Conservation (phyloP, 345 rosid species). For the Brassica juncea region DNA sequence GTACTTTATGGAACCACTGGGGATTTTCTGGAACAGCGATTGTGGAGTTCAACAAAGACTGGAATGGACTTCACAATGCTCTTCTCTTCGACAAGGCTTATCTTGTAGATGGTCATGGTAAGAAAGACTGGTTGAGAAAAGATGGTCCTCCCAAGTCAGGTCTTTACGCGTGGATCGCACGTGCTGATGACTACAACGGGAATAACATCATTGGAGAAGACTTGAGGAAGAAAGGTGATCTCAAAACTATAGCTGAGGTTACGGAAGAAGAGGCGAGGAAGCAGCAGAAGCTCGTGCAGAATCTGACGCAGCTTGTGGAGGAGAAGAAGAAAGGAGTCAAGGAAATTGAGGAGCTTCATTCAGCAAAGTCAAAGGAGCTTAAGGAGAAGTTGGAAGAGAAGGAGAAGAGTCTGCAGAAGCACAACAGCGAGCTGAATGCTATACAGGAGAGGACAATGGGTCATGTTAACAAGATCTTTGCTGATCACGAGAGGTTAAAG, state of each 20-base stretch:
- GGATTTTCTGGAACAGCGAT: conserved; percentile 87
- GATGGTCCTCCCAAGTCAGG: conserved; percentile 51
- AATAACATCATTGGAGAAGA: conserved; percentile 69
- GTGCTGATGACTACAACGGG: conserved; percentile 75
- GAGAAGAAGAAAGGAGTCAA: conserved; percentile 56
- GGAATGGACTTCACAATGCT: conserved; percentile 89
- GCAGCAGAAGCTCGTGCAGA: conserved; percentile 67
- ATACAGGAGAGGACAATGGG: conserved; percentile 62
- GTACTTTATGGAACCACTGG: conserved; percentile 70
- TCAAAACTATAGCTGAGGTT: conserved; percentile 73
- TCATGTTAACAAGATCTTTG: conserved; percentile 66
- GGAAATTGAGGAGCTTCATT: conserved; percentile 55
- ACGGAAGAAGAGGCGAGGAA: conserved; percentile 84
- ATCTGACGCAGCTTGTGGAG: conserved; percentile 63
- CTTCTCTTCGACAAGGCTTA: conserved; percentile 83
- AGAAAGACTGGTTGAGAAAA: conserved; percentile 58
- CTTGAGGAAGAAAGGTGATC: conserved; percentile 68
- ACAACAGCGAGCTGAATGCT: conserved; percentile 68
- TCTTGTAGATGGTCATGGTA: conserved; percentile 78
- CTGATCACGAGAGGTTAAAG: conserved; percentile 72
- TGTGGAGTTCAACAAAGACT: conserved; percentile 83
- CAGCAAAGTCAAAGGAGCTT: conserved; percentile 55
- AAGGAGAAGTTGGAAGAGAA: conserved; percentile 62
- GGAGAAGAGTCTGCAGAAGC: conserved; percentile 69
- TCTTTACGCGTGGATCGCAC: conserved; percentile 89